Conservation (phyloP, 805 yeast genomes). For the Lachancea quebecensis region DNA sequence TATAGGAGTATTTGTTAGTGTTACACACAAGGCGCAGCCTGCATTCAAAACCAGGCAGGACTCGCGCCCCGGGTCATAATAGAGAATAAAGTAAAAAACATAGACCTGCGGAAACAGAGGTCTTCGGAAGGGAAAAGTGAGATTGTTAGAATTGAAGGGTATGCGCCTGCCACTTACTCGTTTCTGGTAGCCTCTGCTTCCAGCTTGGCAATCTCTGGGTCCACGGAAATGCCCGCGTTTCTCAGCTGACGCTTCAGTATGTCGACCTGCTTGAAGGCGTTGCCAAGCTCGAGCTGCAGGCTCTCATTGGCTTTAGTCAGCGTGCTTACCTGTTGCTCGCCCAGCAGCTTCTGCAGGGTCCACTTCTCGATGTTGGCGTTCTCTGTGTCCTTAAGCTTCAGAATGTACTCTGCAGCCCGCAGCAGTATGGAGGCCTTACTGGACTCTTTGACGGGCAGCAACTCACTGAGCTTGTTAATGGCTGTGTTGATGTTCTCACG, state of each 20-base stretch:
- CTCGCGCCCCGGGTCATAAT: not conserved
- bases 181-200: constrained; percentile 6
- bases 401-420: constrained; percentile 85
- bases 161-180: not conserved
- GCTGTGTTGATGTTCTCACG: constrained; percentile 84
- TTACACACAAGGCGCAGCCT: too few relatives aligned
- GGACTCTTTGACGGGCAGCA: constrained; percentile 70
- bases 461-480: constrained; percentile 68
- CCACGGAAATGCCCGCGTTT: constrained; percentile 11
- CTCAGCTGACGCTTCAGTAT: constrained; percentile 55
- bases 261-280: constrained; percentile 88
- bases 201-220: constrained; percentile 6
- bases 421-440: constrained; percentile 87
- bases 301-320: constrained; percentile 79
- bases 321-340: constrained; percentile 87
- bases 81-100: not conserved
- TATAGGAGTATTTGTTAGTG: too few relatives aligned
- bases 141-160: not conserved
- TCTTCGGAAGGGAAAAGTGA: not conserved
- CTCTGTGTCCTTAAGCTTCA: constrained; percentile 84
- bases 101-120: not conserved
- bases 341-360: constrained; percentile 85
- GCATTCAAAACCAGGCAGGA: too few relatives aligned
- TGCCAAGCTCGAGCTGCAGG: constrained; percentile 78
- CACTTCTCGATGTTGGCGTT: constrained; percentile 86